Evolutionary conservation across 176 grass and related monocot species (phyloP).

Genomic region (Hordeum marinum): DNA sequence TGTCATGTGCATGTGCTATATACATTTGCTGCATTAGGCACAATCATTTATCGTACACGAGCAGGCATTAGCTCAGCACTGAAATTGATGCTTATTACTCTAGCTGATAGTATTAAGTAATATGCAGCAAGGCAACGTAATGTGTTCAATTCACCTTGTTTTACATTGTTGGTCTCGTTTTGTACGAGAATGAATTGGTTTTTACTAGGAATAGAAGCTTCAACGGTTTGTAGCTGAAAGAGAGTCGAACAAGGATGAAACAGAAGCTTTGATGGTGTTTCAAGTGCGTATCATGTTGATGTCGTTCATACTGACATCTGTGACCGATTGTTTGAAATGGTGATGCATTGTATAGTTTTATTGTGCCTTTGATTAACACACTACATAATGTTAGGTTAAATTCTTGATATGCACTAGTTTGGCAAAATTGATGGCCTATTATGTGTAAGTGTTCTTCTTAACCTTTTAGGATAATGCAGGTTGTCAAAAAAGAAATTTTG

Average conservation of each 20-base stretch:
- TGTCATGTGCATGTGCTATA: no score
- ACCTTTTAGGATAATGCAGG: slow-evolving; percentile 41
- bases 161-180: not conserved
- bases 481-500: slow-evolving; percentile 66
- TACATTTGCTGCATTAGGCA: no score
- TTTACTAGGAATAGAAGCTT: slow-evolving; percentile 61
- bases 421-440: slow-evolving; percentile 18
- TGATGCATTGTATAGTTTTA: slow-evolving; percentile 21
- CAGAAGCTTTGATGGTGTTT: slow-evolving; percentile 66
- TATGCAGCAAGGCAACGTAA: not conserved
- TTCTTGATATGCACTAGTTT: not conserved
- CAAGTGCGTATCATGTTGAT: slow-evolving; percentile 74
- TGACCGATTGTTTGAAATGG: slow-evolving; percentile 74
- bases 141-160: not conserved
- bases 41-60: not conserved
- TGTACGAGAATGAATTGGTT: not conserved
- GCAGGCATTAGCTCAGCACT: not conserved
- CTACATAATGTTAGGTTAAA: not conserved
- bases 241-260: slow-evolving; percentile 80
- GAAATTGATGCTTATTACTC: not conserved
- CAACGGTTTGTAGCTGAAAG: slow-evolving; percentile 73
- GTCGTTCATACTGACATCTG: slow-evolving; percentile 75
- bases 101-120: not conserved
- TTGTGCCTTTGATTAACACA: slow-evolving; percentile 10
- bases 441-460: slow-evolving; percentile 28